Conservation (phyloP, 2,329 filamentous ascomycete species). For the Ascochyta fabae region DNA sequence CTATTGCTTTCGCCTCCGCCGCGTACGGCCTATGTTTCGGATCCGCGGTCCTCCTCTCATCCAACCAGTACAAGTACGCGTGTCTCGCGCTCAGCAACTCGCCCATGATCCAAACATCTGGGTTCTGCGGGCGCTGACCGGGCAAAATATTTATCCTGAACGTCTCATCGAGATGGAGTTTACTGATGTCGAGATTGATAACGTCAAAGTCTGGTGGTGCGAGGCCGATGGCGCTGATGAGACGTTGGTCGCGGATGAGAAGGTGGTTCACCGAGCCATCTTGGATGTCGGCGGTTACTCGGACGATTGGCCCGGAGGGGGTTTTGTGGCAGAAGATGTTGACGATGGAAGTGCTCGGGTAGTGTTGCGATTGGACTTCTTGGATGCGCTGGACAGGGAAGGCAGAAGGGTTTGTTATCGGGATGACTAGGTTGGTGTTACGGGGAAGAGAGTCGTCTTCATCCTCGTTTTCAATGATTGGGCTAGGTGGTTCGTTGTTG, state of each 20-base stretch:
- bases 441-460: not conserved
- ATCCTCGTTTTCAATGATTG: not conserved
- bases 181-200: not conserved
- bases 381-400: conserved; percentile 22
- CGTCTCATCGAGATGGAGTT: conserved; percentile 14
- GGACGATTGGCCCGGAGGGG: not conserved
- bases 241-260: conserved; percentile 15
- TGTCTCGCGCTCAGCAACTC: conserved; percentile 23
- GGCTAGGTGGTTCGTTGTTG: not conserved
- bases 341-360: conserved; percentile 14
- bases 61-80: conserved; percentile 27
- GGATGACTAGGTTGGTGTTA: not conserved
- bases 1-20: conserved; percentile 18
- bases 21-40: conserved; percentile 14
- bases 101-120: conserved; percentile 17
- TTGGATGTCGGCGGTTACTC: conserved; percentile 22
- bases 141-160: conserved; percentile 16
- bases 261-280: conserved; percentile 25
- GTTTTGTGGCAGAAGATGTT: conserved; percentile 17
- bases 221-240: conserved; percentile 22
- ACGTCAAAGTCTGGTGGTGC: conserved; percentile 6
- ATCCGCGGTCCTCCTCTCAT: conserved; percentile 12
- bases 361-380: conserved; percentile 21
- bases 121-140: not conserved
- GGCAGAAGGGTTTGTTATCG: conserved; percentile 19